Percentiles rank a stretch among this genome's conserved stretches.
Conservation (phyloP, 2,329 filamentous ascomycete species). For the Pyrenophora tritici-repentis region DNA sequence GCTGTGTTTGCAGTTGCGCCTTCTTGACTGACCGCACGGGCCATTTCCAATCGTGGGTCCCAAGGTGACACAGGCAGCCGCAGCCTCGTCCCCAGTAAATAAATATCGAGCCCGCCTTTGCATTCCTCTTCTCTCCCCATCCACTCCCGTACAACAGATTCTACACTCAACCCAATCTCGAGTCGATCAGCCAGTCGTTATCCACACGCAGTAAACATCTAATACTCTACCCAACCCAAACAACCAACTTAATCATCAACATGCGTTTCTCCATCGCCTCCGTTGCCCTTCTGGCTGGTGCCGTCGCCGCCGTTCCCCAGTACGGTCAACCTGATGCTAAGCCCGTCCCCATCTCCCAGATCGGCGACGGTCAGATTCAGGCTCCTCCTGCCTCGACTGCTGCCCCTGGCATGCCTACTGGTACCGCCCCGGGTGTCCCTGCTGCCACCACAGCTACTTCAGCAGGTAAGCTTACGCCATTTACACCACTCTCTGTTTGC, state of each 20-base stretch:
- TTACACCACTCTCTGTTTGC: background rate
- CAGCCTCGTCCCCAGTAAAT: slow-evolving; percentile 13
- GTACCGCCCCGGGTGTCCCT: background rate
- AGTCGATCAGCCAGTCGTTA: slow-evolving; percentile 19
- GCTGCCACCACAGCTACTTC: background rate
- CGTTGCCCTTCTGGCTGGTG: slow-evolving; percentile 35
- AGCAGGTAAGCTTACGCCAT: background rate
- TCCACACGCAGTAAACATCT: slow-evolving; percentile 10
- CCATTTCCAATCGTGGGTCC: slow-evolving; percentile 1
- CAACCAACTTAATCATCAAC: slow-evolving; percentile 22
- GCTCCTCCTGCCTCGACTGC: slow-evolving; percentile 31
- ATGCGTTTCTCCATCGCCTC: slow-evolving; percentile 41
- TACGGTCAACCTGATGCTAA: slow-evolving; percentile 18
- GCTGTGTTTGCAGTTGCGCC: slow-evolving; percentile 1
- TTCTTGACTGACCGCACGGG: slow-evolving; percentile 1
- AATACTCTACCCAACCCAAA: background rate
- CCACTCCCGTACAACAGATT: slow-evolving; percentile 11
- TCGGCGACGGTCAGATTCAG: slow-evolving; percentile 48
- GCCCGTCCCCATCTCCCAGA: slow-evolving; percentile 41
- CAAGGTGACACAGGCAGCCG: slow-evolving; percentile 11
- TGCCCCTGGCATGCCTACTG: slow-evolving; percentile 9
- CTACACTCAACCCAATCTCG: slow-evolving; percentile 13
- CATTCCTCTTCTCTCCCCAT: slow-evolving; percentile 11
- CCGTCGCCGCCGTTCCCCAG: slow-evolving; percentile 38
- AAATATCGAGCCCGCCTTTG: slow-evolving; percentile 16